Conservation (phyloP, 805 yeast genomes). For the Teunomyces funiuensis region DNA sequence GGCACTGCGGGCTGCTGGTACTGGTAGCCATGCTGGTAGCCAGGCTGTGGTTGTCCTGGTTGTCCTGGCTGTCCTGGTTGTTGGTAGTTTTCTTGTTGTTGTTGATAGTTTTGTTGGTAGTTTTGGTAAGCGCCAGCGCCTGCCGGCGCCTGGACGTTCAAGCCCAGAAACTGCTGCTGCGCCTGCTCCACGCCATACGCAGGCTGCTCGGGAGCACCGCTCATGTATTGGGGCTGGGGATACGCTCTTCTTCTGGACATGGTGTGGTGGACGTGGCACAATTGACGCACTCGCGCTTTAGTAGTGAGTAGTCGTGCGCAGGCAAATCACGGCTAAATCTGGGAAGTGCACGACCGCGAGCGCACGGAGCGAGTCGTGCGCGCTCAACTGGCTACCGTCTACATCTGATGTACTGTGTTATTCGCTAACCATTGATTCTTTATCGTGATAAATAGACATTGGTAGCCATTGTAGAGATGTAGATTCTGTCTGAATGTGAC, state of each 20-base stretch:
- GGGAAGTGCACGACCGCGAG: too few species aligned
- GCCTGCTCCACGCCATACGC: conserved; percentile 34
- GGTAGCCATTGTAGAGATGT: too few species aligned
- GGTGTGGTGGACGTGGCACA: conserved; percentile 8
- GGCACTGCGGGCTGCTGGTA: conserved; percentile 14
- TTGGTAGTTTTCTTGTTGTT: conserved; percentile 16
- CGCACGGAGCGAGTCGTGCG: too few species aligned
- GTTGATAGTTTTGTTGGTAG: conserved; percentile 12
- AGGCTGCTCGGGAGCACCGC: conserved; percentile 10
- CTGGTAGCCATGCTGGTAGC: conserved; percentile 15
- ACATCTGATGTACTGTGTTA: too few species aligned
- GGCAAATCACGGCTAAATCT: too few species aligned
- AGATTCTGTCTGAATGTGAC: too few species aligned
- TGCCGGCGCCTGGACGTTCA: conserved; percentile 32
- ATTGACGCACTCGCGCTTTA: background rate
- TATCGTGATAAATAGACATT: too few species aligned
- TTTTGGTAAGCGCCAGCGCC: too few species aligned
- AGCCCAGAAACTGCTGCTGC: conserved; percentile 30
- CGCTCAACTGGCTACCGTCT: too few species aligned
- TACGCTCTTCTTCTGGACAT: conserved; percentile 50
- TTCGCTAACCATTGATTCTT: too few species aligned
- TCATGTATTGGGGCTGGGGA: conserved; percentile 44
- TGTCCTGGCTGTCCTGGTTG: conserved; percentile 14
- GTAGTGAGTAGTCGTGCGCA: background rate
- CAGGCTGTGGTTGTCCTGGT: conserved; percentile 12